These are phyloP conservation scores for Pseudonitzschia delicatissima DNA, from an alignment of 108 stramenopile species.

Conservation along the genomic window DNA sequence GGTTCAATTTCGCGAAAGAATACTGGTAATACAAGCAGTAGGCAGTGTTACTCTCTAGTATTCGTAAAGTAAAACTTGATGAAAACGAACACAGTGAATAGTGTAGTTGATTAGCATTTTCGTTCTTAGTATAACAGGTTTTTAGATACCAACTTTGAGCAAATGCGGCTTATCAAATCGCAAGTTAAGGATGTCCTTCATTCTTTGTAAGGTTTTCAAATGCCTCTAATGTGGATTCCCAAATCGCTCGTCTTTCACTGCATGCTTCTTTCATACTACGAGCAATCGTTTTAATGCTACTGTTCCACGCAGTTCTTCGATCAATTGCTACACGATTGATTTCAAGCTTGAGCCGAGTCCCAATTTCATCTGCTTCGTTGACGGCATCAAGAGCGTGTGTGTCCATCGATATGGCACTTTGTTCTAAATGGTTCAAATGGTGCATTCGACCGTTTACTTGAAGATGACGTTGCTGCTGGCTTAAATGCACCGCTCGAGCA, in stretches of 20 bases:
- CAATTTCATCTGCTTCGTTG: constrained; percentile 75
- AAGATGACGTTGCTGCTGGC: constrained; percentile 60
- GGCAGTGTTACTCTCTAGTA: no score
- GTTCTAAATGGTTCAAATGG: constrained; percentile 52
- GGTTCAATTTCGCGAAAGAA: no score
- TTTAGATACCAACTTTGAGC: no score
- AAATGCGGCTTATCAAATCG: no score
- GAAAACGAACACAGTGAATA: no score
- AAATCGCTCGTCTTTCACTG: constrained; percentile 70
- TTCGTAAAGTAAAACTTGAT: no score
- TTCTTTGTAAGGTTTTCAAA: constrained; percentile 21
- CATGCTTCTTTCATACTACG: constrained; percentile 68
- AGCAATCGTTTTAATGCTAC: constrained; percentile 69
- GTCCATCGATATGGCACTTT: constrained; percentile 60
- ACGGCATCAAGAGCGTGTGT: constrained; percentile 52
- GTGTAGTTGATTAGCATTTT: no score
- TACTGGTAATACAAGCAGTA: no score
- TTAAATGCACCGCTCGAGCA: constrained; percentile 54
- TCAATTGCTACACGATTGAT: constrained; percentile 63
- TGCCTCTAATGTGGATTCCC: constrained; percentile 55
- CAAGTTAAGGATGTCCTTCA: neutral
- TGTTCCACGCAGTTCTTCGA: constrained; percentile 67
- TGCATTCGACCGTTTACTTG: constrained; percentile 42
- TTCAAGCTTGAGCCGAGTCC: constrained; percentile 59
- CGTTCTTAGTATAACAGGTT: no score